Base-by-base conservation (phyloP, 139 green algal genomes). In the Haematococcus lacustris region DNA sequence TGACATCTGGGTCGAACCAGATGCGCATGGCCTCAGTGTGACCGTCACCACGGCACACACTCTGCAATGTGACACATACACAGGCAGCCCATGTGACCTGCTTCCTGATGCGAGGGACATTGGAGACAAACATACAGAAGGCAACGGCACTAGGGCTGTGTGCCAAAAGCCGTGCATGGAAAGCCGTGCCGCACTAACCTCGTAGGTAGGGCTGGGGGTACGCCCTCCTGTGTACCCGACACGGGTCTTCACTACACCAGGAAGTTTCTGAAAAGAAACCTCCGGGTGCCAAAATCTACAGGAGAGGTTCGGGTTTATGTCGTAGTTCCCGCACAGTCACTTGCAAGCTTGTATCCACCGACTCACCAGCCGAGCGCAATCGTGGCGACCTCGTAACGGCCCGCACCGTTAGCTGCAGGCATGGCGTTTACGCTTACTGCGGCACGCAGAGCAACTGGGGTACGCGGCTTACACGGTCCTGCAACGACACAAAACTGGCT, bases 11-110 rank as follows among this genome's bases (percentile, higher is more conserved):
- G 70, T 81, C 76, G 37, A 67, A 81, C 76, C 74, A 79, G 2
- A 94, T 74, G 59, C 87, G 76, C 28, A 95, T 84, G 13, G 86
- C 90, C 73, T 95, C 90, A 32, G 89, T 82, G 74, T 94, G 88
- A 5, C 89, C 89, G 17, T 89, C 91, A 9, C 76, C 64, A 0
- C 83, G 83, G 78, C 89, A 94, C 28, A 94, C 89, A 43, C 62
- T 75, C 53, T 64, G 53, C 33, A 57, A 57, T 57, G 47, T 57
- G 47, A 57, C 21, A 57, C 47, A 21, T 57, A 21, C 47, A 57
- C 21, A 28, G 13, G 47, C 47, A 57, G 13, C 21, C 13, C 47
- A 21, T 57, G 47, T 57, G 13, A 57, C 13, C 47, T 57, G 47
- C 47, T 28, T 57, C 21, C 47, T 57, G 47, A 13, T 28, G 13